Base-by-base conservation (phyloP, 2,329 filamentous ascomycete species). In the Fusarium drepaniforme region DNA sequence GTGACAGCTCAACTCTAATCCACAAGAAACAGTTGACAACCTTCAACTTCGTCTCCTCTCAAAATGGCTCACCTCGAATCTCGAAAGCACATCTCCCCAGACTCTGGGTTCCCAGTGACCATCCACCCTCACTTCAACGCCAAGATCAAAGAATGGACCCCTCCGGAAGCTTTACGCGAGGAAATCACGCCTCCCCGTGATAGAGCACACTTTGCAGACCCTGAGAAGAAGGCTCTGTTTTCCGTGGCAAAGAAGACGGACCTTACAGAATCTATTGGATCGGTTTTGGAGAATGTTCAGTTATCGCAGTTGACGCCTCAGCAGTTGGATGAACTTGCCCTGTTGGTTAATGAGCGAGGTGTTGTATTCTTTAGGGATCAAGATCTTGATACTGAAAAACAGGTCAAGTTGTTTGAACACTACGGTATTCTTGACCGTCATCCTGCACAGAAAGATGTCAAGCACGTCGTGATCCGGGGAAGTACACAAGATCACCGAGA, bases 281-380 rank as follows among this genome's bases (percentile, higher is more conserved):
- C 83, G 0, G 77, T 84, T 1, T 72, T 85, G 5, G 80, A 83
- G 57, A 78, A 79, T 42, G 78, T 86, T 4, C 86, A 89, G 67
- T 80, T 88, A 3, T 87, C 85, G 0, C 83, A 84, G 23, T 78
- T 89, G 9, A 84, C 76, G 3, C 80, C 82, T 4, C 75, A 82
- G 13, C 87, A 88, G 30, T 82, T 88, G 4, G 87, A 89, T 72
- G 87, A 89, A 66, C 81, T 89, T 5, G 87, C 87, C 1, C 78
- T 87, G 0, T 80, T 88, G 4, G 84, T 86, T 4, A 82, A 82
- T 15, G 84, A 88, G 71, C 82, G 86, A 2, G 86, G 86, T 1
- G 86, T 87, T 1, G 85, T 87, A 25, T 87, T 88, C 74, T 87
- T 88, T 70, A 83, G 85, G 16, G 81, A 83, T 63, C 87, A 88